Evolutionary conservation across 106 monocot genomes (phyloP), one percentile per base, ranked within the genome.

Genomic region (Dendrobium nobile): DNA sequence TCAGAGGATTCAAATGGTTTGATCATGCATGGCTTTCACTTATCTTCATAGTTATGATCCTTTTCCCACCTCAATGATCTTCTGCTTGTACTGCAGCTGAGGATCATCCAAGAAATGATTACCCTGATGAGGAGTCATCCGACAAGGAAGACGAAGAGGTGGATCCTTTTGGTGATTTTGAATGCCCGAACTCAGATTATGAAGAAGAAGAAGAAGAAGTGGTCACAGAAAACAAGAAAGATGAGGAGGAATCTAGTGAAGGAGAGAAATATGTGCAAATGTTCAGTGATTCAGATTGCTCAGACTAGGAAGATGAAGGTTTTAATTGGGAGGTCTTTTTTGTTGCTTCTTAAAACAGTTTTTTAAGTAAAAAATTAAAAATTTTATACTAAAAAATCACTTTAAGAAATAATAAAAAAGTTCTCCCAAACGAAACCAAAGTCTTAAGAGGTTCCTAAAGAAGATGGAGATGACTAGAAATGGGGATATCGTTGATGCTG

Each of bases 1-100:
- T 88, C 87, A 59, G 95, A 95, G 61, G 93, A 95, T 87, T 91
- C 95, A 79, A 91, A 95, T 86, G 95, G 95, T 95, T 77, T 74
- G 70, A 43, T 11, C 77, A n/a, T 17, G 72, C 67, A 15, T 33
- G 5, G n/a, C 7, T 41, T 19, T 10, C 43, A 20, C 4, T 7
- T 83, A 70, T 24, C 40, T 75, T 47, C 40, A 4, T 26, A 33
- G 7, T 42, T 18, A 73, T 40, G 4, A 42, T 77, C 37, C 33
- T 40, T 37, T 26, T 51, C 27, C 13, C 20, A 27, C 41, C 24
- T 7, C 31, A 22, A 20, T 15, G 16, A n/a, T 22, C 41, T 19
- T 47, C 1, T 48, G 7, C 22, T 44, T 79, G 11, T 10, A 45
- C 13, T 85, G 77, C 84, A 95, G 95, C 95, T 74, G 95, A 95